These are phyloP conservation scores for Stemphylium lycopersici DNA, from an alignment of 2,329 filamentous ascomycete species.

Conservation along the genomic window DNA sequence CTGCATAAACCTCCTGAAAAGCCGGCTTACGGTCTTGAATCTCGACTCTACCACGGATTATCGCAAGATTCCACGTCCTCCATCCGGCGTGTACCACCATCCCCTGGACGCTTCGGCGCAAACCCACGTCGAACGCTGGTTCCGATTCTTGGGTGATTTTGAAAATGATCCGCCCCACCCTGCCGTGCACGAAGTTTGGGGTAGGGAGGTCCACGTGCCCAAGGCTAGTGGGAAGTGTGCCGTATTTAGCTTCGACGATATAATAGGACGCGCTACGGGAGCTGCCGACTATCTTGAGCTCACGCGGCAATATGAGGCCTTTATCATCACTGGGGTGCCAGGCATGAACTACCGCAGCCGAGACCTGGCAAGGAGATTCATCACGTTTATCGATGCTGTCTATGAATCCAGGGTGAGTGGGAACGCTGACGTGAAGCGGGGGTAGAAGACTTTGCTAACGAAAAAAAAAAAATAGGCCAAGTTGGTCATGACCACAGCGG, in stretches of 20 bases:
- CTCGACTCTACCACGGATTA: constrained; percentile 96
- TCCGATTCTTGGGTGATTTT: constrained; percentile 88
- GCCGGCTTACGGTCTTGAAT: constrained; percentile 84
- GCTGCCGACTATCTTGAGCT: constrained; percentile 96
- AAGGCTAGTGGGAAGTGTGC: constrained; percentile 86
- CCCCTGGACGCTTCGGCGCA: constrained; percentile 78
- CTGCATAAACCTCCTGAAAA: constrained; percentile 90
- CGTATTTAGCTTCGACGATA: constrained; percentile 89
- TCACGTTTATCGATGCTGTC: constrained; percentile 96
- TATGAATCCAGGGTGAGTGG: constrained; percentile 72
- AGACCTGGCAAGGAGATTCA: constrained; percentile 89
- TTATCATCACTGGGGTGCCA: constrained; percentile 88
- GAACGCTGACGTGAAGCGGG: neutral
- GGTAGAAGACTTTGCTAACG: constrained; percentile 1
- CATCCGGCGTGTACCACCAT: constrained; percentile 92
- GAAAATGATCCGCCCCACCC: constrained; percentile 75
- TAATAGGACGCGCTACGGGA: constrained; percentile 86
- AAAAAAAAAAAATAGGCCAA: constrained; percentile 68
- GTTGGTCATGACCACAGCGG: constrained; percentile 87
- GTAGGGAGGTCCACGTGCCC: constrained; percentile 85
- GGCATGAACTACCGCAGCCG: constrained; percentile 87
- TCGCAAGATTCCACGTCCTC: constrained; percentile 91
- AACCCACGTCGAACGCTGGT: constrained; percentile 92
- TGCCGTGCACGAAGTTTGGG: constrained; percentile 87
- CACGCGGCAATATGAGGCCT: constrained; percentile 86